Base-by-base conservation (phyloP, 495 filamentous ascomycete species). In the Letharia columbiana region DNA sequence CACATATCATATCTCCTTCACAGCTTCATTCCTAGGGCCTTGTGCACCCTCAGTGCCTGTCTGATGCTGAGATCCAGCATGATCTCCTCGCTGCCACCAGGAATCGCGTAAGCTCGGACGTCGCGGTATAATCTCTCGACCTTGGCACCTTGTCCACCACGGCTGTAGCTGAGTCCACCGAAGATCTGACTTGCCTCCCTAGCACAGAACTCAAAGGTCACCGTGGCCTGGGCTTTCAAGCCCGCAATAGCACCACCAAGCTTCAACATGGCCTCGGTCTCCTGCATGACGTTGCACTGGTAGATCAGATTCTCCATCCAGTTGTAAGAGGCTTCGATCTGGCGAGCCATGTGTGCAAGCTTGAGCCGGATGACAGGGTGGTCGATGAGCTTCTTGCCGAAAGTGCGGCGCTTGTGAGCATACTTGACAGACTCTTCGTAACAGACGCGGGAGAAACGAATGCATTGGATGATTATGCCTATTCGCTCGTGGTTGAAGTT, bases 401-500 rank as follows among this genome's bases (percentile, higher is more conserved):
- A 98, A 7, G 94, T 98, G 59, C 83, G 84, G 65, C 94, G 91
- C 85, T 97, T 97, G 86, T 96, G 87, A 42, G 91, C 93, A 79
- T 96, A 98, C 74, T 96, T 95, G 75, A 97, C 83, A 18, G 89
- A 88, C 76, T 98, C 94, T 74, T 98, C 93, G 78, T 90, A 97
- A 85, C 92, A 96, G 66, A 98, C 94, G 73, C 94, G 91, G 42
- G 91, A 86, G 85, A 98, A 98, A 66, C 94, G 92, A 63, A 94
- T 74, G 69, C 88, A 96, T 78, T 98, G 94, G 80, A 98, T 98
- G 77, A 97, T 91, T 76, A 98, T 98, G 59, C 94, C 94, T 68
- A 98, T 91, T 61, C 94, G 89, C 79, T 98, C 94, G 82, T 98
- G 94, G 83, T 98, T 98, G 82, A 98, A 98, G 82, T 98, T 98